Base-by-base conservation (phyloP, 768 basidiomycete genomes). In the Roridomyces roridus region DNA sequence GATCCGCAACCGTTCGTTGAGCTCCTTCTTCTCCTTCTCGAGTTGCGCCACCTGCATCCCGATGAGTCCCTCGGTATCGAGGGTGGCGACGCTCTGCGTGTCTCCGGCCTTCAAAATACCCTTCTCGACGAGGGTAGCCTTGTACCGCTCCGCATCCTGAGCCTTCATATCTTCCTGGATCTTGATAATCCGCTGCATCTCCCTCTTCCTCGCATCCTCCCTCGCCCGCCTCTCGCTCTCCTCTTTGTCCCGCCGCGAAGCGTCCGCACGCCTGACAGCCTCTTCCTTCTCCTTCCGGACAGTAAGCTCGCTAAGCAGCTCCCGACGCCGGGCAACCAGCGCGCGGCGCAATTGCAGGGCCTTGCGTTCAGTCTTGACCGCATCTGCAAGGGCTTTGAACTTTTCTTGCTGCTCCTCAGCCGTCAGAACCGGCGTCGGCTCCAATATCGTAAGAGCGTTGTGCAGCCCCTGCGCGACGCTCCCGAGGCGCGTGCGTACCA, bases 21-120 rank as follows among this genome's bases (percentile, higher is more conserved):
- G 78, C 63, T 94, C 91, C 66, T 86, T 89, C 81, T 95, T 96
- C 77, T 98, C 96, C 77, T 96, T 97, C 77, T 97, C 97, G 41
- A 98, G 81, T 68, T 98, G 94, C 63, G 94, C 88, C 34, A 97
- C 94, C 71, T 97, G 95, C 63, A 97, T 85, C 26, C 83, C 85
- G 72, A 98, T 89, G 59, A 98, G 84, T 43, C 86, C 85, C 66
- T 92, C 89, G 9, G 94, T 94, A 71, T 93, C 93, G 59, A 91
- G 79, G 46, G 85, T 86, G 65, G 93, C 91, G 72, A 95, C 81
- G 68, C 91, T 88, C 90, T 94, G 60, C 21, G 51, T 28, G 89
- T 55, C 58, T 4, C 43, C 47, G 12, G 50, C 11, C 44, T 59
- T 63, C 74, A 91, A 70, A 53, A 86, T 85, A 63, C 90, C 91